phyloP scores from a whole-genome alignment of 176 grass and related monocot species.

The Triticum urartu region DNA sequence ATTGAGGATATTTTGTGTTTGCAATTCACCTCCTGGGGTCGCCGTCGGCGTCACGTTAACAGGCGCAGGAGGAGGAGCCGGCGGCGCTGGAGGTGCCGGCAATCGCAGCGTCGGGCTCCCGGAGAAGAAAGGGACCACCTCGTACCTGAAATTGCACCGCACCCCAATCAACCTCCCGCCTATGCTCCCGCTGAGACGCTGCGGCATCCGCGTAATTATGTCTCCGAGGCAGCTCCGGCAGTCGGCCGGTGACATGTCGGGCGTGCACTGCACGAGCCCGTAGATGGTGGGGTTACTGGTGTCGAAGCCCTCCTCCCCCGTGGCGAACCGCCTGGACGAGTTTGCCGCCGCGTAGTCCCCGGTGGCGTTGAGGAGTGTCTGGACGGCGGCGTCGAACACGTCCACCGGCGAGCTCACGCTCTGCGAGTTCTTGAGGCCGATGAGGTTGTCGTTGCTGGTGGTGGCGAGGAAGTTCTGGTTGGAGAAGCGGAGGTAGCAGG shows the following conservation, averaged over 20 bases:
- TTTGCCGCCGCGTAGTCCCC: slow-evolving; percentile 20
- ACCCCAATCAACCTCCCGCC: slow-evolving; percentile 5
- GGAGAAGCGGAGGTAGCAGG: slow-evolving; percentile 52
- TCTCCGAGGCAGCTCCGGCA: slow-evolving; percentile 36
- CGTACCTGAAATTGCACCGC: slow-evolving; percentile 40
- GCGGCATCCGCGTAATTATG: not conserved
- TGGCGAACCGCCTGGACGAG: slow-evolving; percentile 35
- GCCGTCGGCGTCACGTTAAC: not conserved
- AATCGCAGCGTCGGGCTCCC: slow-evolving; percentile 5
- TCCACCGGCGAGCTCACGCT: not conserved
- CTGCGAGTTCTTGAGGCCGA: not conserved
- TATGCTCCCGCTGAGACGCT: slow-evolving; percentile 5
- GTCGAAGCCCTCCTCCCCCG: slow-evolving; percentile 17
- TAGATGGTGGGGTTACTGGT: slow-evolving; percentile 23
- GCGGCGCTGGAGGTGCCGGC: not conserved
- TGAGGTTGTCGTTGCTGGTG: not conserved
- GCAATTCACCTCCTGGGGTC: slow-evolving; percentile 14
- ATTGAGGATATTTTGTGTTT: not conserved
- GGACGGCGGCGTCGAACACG: slow-evolving; percentile 23
- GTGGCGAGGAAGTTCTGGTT: slow-evolving; percentile 36
- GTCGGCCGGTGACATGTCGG: slow-evolving; percentile 31
- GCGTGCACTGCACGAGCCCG: slow-evolving; percentile 58
- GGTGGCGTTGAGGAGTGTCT: slow-evolving; percentile 28
- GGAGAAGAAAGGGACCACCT: slow-evolving; percentile 26
- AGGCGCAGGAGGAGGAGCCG: slow-evolving; percentile 6